These are phyloP conservation scores for Phytophthora sp. DNA, from an alignment of 352 stramenopile genomes.

Conservation along the genomic window DNA sequence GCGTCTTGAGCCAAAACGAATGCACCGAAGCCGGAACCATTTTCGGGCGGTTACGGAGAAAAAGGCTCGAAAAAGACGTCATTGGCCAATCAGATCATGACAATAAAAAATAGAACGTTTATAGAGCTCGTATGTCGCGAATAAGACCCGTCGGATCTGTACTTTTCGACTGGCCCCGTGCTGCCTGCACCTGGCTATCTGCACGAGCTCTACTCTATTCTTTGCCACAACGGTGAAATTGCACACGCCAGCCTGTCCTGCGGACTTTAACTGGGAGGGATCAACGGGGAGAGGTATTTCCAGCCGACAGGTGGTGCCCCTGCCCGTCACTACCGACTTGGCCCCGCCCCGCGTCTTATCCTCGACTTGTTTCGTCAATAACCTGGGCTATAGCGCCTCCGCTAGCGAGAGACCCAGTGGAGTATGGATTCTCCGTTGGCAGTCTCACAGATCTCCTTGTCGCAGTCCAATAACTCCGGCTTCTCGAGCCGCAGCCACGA, in stretches of 20 bases:
- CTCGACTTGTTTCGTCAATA: too few species aligned
- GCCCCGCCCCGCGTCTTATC: conserved; percentile 24
- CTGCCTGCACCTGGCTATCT: conserved; percentile 18
- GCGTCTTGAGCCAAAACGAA: conserved; percentile 3
- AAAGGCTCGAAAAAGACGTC: conserved; percentile 24
- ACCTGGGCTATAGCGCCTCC: too few species aligned
- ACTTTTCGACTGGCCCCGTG: conserved; percentile 19
- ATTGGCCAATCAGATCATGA: conserved; percentile 17
- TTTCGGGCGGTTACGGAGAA: too few species aligned
- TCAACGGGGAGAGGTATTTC: conserved; percentile 27
- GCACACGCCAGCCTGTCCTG: conserved; percentile 40
- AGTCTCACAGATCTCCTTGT: conserved; percentile 75
- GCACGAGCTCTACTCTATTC: conserved; percentile 24
- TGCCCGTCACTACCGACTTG: conserved; percentile 32
- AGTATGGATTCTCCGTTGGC: conserved; percentile 63
- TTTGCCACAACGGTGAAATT: conserved; percentile 19
- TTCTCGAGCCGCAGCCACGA: conserved; percentile 24
- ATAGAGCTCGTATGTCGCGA: conserved; percentile 27
- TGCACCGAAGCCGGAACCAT: too few species aligned
- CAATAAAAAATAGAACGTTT: conserved; percentile 33
- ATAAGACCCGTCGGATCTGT: conserved; percentile 35
- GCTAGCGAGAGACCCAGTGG: too few species aligned
- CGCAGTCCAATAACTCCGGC: conserved; percentile 50
- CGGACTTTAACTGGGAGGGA: conserved; percentile 17
- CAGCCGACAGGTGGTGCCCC: conserved; percentile 1